These are phyloP conservation scores for Zea luxurians DNA, from an alignment of 176 grass and related monocot species.

Conservation along the genomic window DNA sequence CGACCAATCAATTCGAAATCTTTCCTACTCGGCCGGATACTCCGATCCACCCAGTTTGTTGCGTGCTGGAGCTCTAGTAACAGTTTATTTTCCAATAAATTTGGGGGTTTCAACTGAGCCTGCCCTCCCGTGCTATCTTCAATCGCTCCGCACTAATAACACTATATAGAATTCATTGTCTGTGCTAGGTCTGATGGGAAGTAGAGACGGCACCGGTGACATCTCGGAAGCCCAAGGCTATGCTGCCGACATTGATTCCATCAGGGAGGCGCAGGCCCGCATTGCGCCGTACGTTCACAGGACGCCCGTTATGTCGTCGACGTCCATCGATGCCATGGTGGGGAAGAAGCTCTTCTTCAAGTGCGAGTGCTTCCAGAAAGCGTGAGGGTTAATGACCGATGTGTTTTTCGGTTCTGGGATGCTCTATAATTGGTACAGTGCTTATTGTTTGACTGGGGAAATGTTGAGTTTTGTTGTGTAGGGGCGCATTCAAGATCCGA, in stretches of 20 bases:
- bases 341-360: conserved; percentile 82
- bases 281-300: conserved; percentile 72
- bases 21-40: not conserved
- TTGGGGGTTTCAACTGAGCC: not conserved
- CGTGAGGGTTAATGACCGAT: conserved; percentile 45
- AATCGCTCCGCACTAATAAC: not conserved
- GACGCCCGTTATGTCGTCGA: conserved; percentile 65
- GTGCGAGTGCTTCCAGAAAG: conserved; percentile 98
- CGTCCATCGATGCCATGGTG: conserved; percentile 59
- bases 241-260: conserved; percentile 68
- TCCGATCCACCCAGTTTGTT: not conserved
- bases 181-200: conserved; percentile 56
- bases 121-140: not conserved
- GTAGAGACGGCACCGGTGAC: conserved; percentile 13
- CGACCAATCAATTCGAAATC: not conserved
- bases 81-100: not conserved
- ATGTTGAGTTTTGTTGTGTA: conserved; percentile 26
- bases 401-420: conserved; percentile 22
- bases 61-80: not conserved
- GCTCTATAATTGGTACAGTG: not conserved
- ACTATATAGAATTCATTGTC: not conserved
- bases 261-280: conserved; percentile 68
- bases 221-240: conserved; percentile 37
- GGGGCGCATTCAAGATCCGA: conserved; percentile 90
- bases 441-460: conserved; percentile 1